Evolutionary conservation across 108 stramenopile species (phyloP), one percentile per base, ranked within the genome.

Genomic region (Schizochytrium sp.): DNA sequence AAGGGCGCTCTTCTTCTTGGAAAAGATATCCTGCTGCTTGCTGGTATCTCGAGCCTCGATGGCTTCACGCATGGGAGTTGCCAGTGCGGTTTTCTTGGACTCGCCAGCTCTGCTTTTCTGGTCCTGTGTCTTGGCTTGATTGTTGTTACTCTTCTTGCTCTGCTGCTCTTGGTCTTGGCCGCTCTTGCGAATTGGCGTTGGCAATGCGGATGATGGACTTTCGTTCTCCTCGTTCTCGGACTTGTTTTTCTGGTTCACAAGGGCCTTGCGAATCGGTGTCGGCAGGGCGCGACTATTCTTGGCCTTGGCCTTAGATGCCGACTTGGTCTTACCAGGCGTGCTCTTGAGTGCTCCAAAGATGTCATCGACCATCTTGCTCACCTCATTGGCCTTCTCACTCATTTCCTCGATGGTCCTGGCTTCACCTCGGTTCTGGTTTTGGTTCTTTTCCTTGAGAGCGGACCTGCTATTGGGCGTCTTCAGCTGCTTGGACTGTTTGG

Each of bases 381-480:
- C 64, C 64, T 69, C 64, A 38, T 44, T 44, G 15, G 64, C 64
- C 64, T 69, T 69, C 42, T 44, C 42, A 1, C 42, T 44, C 64
- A 0, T 38, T 69, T 69, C 64, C 12, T 69, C 64, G 28, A 10
- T 15, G 64, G 8, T 17, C 57, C 17, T 15, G 2, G 19, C 8
- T 38, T 7, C 64, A 2, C 42, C 64, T 7, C 64, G 64, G 64
- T 69, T 69, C 12, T 44, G 64, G 64, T 44, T 69, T 38, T 3
- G 40, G 64, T 44, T 83, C 17, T 56, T 83, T 3, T 83, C 76
- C 76, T 69, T 69, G 64, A 69, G 64, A 38, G 64, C 64, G 19
- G 64, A 69, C 42, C 64, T 38, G 3, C 55, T 55, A 38, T 83
- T 53, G 50, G 47, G 5, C 8, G 76, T 28, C 28, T 28, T 28